These are phyloP conservation scores for Eremothecium coryli DNA, from an alignment of 1,139 yeast species.

Conservation along the genomic window DNA sequence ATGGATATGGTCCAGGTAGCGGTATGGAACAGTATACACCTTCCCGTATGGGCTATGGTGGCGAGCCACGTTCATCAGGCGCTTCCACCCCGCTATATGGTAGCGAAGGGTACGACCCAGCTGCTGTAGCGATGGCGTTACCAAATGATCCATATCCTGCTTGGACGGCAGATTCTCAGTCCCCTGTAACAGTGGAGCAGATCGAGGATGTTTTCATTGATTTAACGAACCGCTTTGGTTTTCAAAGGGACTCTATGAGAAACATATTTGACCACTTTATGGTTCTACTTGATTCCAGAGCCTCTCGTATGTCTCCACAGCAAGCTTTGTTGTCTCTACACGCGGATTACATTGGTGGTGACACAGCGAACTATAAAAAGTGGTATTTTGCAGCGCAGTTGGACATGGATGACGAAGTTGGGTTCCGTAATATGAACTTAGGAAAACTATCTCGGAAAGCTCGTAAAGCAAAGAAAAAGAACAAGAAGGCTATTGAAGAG, in stretches of 20 bases:
- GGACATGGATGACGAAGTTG: conserved; percentile 74
- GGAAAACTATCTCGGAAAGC: conserved; percentile 56
- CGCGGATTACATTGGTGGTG: conserved; percentile 96
- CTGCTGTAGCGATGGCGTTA: conserved; percentile 44
- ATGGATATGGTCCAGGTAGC: conserved; percentile 40
- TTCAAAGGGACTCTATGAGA: conserved; percentile 95
- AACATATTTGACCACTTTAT: conserved; percentile 94
- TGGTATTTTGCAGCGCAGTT: conserved; percentile 96
- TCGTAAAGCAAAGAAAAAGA: conserved; percentile 47
- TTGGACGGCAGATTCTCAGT: conserved; percentile 88
- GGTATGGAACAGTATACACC: conserved; percentile 69
- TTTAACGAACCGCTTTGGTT: conserved; percentile 84
- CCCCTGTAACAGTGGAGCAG: conserved; percentile 76
- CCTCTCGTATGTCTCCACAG: conserved; percentile 94
- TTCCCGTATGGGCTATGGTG: conserved; percentile 70
- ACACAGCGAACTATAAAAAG: conserved; percentile 79
- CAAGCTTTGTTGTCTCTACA: conserved; percentile 88
- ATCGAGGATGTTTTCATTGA: conserved; percentile 89
- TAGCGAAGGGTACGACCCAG: conserved; percentile 54
- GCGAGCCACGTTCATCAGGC: conserved; percentile 76
- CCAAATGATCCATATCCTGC: conserved; percentile 85
- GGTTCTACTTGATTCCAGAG: conserved; percentile 87
- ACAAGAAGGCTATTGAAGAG: conserved; percentile 47
- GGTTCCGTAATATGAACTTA: conserved; percentile 69
- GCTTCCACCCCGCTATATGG: conserved; percentile 96